A percentile compares a stretch with the other conserved stretches of the same genome.
These are phyloP conservation scores for Teunomyces panamensis DNA, from an alignment of 805 yeast species.

Conservation along the genomic window DNA sequence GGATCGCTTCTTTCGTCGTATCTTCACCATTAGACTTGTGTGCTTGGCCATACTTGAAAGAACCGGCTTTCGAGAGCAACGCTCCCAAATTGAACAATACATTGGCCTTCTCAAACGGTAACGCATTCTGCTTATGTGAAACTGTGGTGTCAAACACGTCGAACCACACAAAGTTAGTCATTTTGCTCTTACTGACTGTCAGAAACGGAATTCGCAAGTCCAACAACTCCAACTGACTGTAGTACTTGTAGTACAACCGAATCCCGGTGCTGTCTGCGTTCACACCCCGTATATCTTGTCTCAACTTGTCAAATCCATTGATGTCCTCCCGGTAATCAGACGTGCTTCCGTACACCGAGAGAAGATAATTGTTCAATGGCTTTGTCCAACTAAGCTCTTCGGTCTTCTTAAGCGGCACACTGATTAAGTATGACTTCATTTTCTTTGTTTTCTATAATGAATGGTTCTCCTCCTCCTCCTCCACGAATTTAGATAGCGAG, in stretches of 20 bases:
- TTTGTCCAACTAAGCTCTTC: constrained; percentile 63
- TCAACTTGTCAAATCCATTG: constrained; percentile 49
- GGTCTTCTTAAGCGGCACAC: constrained; percentile 40
- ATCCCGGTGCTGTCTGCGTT: constrained; percentile 44
- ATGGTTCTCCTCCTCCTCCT: too few species aligned
- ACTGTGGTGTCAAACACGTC: constrained; percentile 59
- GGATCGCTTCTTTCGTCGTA: constrained; percentile 55
- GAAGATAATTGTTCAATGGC: constrained; percentile 57
- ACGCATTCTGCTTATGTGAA: constrained; percentile 64
- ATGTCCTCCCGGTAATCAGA: constrained; percentile 59
- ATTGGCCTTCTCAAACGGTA: constrained; percentile 89
- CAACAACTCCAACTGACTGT: constrained; percentile 76
- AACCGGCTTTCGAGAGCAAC: constrained; percentile 51
- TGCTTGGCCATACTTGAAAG: constrained; percentile 21
- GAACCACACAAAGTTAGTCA: constrained; percentile 70
- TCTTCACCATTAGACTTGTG: constrained; percentile 8
- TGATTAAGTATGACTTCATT: constrained; percentile 19
- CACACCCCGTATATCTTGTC: constrained; percentile 57
- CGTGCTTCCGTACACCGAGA: constrained; percentile 60
- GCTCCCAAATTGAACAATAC: constrained; percentile 77
- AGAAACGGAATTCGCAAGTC: constrained; percentile 72
- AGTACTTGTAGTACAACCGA: constrained; percentile 63
- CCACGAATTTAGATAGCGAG: too few species aligned
- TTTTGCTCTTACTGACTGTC: constrained; percentile 41
- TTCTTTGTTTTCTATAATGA: too few species aligned